Evolutionary conservation across 805 yeast species (phyloP), one percentile per base, ranked within the genome.

Genomic region (Cyberlindnera subsufficiens): DNA sequence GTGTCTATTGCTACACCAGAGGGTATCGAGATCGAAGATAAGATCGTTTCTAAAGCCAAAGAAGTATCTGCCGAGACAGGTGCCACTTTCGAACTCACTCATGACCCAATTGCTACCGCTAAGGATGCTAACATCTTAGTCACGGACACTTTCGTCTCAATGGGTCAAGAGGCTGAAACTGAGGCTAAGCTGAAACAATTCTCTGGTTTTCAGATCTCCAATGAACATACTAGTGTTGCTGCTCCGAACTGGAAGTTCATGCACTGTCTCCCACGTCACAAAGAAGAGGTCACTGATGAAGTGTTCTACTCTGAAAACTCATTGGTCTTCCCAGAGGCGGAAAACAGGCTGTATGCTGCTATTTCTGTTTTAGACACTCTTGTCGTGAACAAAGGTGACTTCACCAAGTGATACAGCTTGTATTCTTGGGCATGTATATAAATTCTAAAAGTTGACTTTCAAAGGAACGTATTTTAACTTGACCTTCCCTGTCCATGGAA

Each of bases 231-330:
- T 20, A 42, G 56, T 11, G 58, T 67, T 13, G 86, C 86, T 6
- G 76, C 75, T 35, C 83, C 85, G 35, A 72, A 73, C 43, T 91
- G 91, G 86, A 87, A 80, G 62, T 93, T 93, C 67, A 90, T 93
- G 98, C 99, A 93, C 64, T 93, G 99, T 65, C 72, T 93, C 53
- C 99, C 99, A 51, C 82, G 99, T 67, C 96, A 93, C 55, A 75
- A 78, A 22, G 96, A 90, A 63, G 99, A 93, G 66, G 99, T 93
- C 31, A 75, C 80, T 32, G 99, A 93, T 63, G 96, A 85, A 36
- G 93, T 93, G 2, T 93, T 93, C 61, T 91, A 91, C 67, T 70
- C 89, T 42, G 79, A 80, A 30, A 75, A 78, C 53, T 87, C 96
- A 3, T 67, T 93, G 43, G 99, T 93, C 3, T 93, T 93, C 65